These are phyloP conservation scores for Wickerhamomyces ciferrii DNA, from an alignment of 805 yeast species.

Conservation along the genomic window DNA sequence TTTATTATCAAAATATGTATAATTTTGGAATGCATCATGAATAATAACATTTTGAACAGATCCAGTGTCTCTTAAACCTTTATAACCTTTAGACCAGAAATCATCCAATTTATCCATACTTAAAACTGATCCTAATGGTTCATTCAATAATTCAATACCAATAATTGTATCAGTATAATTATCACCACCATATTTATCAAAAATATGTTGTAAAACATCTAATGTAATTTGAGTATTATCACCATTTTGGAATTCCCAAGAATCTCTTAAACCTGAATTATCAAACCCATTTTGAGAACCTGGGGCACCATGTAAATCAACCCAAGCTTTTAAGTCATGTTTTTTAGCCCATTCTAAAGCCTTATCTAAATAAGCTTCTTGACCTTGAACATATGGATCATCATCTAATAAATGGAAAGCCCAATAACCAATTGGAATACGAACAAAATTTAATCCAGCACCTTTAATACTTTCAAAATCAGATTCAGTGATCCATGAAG, in stretches of 20 bases:
- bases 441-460: constrained; percentile 74
- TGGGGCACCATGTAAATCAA: constrained; percentile 94
- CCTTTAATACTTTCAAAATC: constrained; percentile 59
- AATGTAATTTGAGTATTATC: constrained; percentile 51
- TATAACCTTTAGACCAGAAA: constrained; percentile 62
- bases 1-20: constrained; percentile 58
- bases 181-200: constrained; percentile 57
- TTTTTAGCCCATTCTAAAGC: constrained; percentile 74
- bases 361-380: constrained; percentile 60
- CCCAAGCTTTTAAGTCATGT: constrained; percentile 70
- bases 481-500: constrained; percentile 63
- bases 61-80: constrained; percentile 50
- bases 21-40: constrained; percentile 76
- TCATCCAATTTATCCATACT: constrained; percentile 52
- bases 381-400: constrained; percentile 90
- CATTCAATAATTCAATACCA: constrained; percentile 84
- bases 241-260: constrained; percentile 47
- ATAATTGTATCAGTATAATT: constrained; percentile 66
- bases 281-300: constrained; percentile 97
- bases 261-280: constrained; percentile 82
- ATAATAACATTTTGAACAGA: constrained; percentile 56
- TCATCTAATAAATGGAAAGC: constrained; percentile 57
- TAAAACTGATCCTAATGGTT: constrained; percentile 75
- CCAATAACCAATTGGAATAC: constrained; percentile 96
- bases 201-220: constrained; percentile 47